phyloP scores from a whole-genome alignment of 2,329 filamentous ascomycete genomes.

The Trichoderma harzianum region DNA sequence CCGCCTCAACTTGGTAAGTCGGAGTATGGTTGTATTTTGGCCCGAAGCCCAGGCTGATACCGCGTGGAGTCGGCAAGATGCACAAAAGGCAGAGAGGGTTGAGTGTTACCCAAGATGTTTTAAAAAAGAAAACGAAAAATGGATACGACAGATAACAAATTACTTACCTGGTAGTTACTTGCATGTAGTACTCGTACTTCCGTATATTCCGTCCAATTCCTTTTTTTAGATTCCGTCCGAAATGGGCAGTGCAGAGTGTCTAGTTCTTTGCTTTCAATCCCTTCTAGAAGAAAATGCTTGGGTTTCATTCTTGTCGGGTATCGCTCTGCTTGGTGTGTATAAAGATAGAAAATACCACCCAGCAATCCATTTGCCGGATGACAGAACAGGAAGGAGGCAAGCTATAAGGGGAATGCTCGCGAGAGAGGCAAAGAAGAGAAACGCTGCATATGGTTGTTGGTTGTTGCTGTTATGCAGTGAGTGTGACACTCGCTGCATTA shows the following conservation, averaged over 20 bases:
- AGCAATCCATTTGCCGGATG: not conserved
- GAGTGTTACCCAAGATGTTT: not conserved
- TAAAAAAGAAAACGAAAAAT: not conserved
- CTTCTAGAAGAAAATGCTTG: not conserved
- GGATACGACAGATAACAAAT: not conserved
- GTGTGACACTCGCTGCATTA: conserved; percentile 2
- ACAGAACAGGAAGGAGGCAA: not conserved
- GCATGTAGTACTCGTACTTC: not conserved
- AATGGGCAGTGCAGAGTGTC: not conserved
- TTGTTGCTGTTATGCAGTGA: not conserved
- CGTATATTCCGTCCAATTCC: not conserved
- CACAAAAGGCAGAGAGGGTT: not conserved
- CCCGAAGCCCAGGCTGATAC: not conserved
- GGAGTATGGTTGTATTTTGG: not conserved
- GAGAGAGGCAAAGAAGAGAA: not conserved
- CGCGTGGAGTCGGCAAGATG: not conserved
- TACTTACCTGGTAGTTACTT: too few species aligned
- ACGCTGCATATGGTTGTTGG: not conserved
- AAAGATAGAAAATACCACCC: not conserved
- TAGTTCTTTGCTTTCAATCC: not conserved
- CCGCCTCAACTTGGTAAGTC: conserved; percentile 11
- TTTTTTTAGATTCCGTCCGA: not conserved
- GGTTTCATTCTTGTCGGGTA: not conserved
- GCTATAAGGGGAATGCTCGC: not conserved
- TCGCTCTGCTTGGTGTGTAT: not conserved